Percentiles rank a stretch among this genome's conserved stretches.
Conservation (phyloP, 176 grass and related monocot species). For the Areca catechu region DNA sequence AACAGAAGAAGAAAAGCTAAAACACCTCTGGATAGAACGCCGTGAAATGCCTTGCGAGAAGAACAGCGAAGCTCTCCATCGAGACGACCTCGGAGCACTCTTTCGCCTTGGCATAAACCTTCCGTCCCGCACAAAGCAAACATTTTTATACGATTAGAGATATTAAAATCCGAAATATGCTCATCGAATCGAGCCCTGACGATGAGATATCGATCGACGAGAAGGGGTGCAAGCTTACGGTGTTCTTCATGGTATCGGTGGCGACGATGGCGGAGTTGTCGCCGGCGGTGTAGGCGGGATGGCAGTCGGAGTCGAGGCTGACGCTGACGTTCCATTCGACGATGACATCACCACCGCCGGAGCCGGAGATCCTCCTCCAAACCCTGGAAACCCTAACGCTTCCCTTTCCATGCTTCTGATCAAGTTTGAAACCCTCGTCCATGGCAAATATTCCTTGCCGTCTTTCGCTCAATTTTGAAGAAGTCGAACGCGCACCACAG, state of each 20-base stretch:
- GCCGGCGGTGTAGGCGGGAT: constrained; percentile 67
- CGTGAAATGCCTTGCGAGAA: constrained; percentile 74
- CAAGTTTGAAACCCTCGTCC: constrained; percentile 58
- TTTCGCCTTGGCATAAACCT: constrained; percentile 96
- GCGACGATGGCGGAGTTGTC: constrained; percentile 89
- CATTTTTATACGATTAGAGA: neutral
- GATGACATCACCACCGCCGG: constrained; percentile 35
- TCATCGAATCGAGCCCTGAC: too few species aligned
- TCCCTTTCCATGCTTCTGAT: constrained; percentile 83
- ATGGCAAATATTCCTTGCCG: constrained; percentile 9
- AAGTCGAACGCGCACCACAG: too few species aligned
- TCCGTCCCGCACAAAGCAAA: neutral
- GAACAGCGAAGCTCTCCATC: constrained; percentile 69
- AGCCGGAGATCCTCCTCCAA: constrained; percentile 34
- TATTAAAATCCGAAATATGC: too few species aligned
- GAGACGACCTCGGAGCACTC: constrained; percentile 65
- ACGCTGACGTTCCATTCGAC: constrained; percentile 80
- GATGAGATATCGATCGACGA: too few species aligned
- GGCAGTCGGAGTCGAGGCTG: constrained; percentile 78
- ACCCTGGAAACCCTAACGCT: constrained; percentile 72
- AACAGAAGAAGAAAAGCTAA: neutral
- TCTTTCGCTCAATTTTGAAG: too few species aligned
- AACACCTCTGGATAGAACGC: constrained; percentile 57
- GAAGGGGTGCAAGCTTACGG: constrained; percentile 21
- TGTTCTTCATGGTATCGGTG: constrained; percentile 97